Conservation (phyloP, 352 stramenopile species). For the Phytophthora melonis region DNA sequence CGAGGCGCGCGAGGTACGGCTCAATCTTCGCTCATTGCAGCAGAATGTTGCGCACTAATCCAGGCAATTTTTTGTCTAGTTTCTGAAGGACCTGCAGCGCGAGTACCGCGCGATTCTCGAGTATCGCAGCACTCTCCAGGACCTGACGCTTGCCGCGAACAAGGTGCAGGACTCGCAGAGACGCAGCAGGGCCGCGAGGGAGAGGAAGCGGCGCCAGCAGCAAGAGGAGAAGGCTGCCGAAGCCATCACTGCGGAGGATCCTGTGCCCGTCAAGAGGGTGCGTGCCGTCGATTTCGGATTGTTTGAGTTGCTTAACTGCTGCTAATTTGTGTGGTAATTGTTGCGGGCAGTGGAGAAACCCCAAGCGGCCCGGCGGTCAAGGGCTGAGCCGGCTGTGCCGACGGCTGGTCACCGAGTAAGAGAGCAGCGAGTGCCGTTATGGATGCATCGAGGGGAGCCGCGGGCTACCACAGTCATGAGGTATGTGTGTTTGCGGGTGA, state of each 20-base stretch:
- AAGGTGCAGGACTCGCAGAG: conserved; percentile 42
- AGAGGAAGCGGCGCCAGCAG: conserved; percentile 23
- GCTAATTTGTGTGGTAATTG: neutral
- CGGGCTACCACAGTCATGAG: conserved; percentile 19
- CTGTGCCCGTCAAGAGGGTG: conserved; percentile 14
- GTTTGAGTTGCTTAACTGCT: neutral
- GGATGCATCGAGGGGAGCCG: conserved; percentile 28
- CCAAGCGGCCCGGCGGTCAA: conserved; percentile 4
- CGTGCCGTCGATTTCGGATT: neutral
- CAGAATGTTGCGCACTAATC: neutral
- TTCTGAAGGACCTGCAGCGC: conserved; percentile 56
- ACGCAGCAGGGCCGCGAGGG: conserved; percentile 21
- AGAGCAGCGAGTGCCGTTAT: conserved; percentile 23
- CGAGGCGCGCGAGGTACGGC: conserved; percentile 47
- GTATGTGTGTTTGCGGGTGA: conserved; percentile 1
- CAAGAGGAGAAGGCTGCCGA: conserved; percentile 23
- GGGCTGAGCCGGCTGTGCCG: neutral
- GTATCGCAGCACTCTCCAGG: conserved; percentile 57
- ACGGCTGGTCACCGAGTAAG: neutral
- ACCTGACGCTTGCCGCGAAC: conserved; percentile 34
- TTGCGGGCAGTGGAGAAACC: conserved; percentile 21
- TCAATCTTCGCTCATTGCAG: neutral
- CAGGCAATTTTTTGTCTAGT: conserved; percentile 17
- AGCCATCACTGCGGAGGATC: conserved; percentile 1
- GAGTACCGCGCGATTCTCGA: conserved; percentile 60